Conservation (phyloP, 345 rosid genomes). For the Laguncularia racemosa region DNA sequence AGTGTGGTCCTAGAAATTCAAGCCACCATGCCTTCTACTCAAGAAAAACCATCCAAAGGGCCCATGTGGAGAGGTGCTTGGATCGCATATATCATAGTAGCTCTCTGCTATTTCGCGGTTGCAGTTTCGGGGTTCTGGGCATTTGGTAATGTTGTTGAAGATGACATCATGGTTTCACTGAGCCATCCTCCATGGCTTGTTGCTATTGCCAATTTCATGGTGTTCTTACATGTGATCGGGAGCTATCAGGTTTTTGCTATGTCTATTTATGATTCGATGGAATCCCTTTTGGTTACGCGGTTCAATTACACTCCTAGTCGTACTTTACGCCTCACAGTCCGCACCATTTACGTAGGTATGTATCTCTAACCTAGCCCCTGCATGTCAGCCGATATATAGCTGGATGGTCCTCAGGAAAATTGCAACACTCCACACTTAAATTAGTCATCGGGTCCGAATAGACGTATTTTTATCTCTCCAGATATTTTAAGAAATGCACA, state of each 20-base stretch:
- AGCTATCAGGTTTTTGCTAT: slow-evolving; percentile 75
- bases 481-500: too few species aligned
- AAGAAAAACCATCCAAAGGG: slow-evolving; percentile 65
- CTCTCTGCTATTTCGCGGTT: slow-evolving; percentile 67
- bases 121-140: slow-evolving; percentile 50
- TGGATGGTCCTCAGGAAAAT: too few species aligned
- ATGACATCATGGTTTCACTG: slow-evolving; percentile 54
- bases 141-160: slow-evolving; percentile 49
- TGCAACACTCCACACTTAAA: too few species aligned
- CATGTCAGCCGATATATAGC: too few species aligned
- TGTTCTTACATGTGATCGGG: slow-evolving; percentile 67
- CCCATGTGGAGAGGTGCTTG: slow-evolving; percentile 80
- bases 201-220: slow-evolving; percentile 45
- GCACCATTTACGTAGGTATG: slow-evolving; percentile 55
- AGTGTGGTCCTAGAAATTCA: slow-evolving; percentile 77
- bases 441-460: too few species aligned
- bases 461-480: too few species aligned
- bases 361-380: neutral
- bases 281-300: slow-evolving; percentile 45
- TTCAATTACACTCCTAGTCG: slow-evolving; percentile 31
- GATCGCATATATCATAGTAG: slow-evolving; percentile 56
- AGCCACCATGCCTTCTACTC: slow-evolving; percentile 77
- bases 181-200: slow-evolving; percentile 64
- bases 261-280: slow-evolving; percentile 73
- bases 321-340: slow-evolving; percentile 35